Percentiles rank a stretch among this genome's conserved stretches.
These are phyloP conservation scores for Zygoascus sp. DNA, from an alignment of 1,139 yeast genomes.

Conservation along the genomic window DNA sequence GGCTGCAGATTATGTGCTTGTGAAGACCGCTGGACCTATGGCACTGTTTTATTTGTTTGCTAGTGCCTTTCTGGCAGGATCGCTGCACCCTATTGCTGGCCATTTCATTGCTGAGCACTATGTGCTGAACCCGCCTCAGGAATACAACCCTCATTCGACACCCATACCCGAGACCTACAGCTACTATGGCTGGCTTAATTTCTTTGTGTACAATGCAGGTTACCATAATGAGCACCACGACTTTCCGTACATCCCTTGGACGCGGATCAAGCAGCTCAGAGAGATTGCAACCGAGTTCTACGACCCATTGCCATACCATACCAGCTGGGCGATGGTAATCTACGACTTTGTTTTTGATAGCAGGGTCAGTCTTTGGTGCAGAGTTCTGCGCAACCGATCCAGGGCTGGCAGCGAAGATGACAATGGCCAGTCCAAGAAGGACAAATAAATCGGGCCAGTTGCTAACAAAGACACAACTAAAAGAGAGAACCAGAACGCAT, in stretches of 20 bases:
- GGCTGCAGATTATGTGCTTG: constrained; percentile 52
- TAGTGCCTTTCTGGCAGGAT: constrained; percentile 84
- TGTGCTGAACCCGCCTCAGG: constrained; percentile 56
- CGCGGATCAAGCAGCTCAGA: constrained; percentile 63
- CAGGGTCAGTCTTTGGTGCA: constrained; percentile 67
- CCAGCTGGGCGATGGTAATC: constrained; percentile 75
- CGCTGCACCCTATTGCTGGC: constrained; percentile 91
- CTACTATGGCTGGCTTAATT: constrained; percentile 76
- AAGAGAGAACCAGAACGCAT: no score
- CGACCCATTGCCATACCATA: constrained; percentile 71
- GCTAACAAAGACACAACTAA: no score
- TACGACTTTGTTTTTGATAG: constrained; percentile 67
- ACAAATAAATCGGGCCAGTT: background rate
- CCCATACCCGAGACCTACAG: constrained; percentile 77
- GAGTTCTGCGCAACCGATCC: constrained; percentile 56
- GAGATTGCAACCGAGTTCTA: constrained; percentile 75
- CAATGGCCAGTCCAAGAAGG: background rate
- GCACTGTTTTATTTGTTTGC: constrained; percentile 62
- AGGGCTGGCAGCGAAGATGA: background rate
- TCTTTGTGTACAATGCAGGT: constrained; percentile 87
- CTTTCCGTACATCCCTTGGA: constrained; percentile 92
- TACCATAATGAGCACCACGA: constrained; percentile 94
- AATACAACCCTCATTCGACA: constrained; percentile 31
- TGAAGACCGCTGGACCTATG: constrained; percentile 58
- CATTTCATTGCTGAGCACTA: constrained; percentile 95